These are phyloP conservation scores for Talaromyces funiculosus DNA, from an alignment of 2,329 filamentous ascomycete species.

Conservation along the genomic window DNA sequence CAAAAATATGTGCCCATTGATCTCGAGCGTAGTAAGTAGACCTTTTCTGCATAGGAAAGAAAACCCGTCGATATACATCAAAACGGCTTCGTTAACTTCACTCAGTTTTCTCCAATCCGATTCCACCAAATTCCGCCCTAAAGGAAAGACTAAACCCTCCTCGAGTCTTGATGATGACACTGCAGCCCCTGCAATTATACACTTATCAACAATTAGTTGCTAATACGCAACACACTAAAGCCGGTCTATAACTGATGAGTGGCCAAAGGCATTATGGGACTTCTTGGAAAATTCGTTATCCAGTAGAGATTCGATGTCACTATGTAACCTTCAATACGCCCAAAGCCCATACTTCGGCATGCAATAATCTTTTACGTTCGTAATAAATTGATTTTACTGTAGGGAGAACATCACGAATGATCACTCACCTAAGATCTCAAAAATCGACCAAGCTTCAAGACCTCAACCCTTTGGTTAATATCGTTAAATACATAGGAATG, in stretches of 20 bases:
- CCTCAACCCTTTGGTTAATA: neutral
- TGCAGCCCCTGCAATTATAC: neutral
- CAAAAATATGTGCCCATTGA: no score
- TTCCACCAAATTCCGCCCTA: neutral
- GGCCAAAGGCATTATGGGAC: no score
- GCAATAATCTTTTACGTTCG: no score
- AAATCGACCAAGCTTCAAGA: neutral
- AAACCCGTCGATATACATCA: neutral
- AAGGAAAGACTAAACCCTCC: neutral
- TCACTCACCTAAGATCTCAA: neutral
- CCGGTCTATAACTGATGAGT: no score
- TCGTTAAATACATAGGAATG: neutral
- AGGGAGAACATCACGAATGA: neutral
- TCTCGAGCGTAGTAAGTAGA: neutral
- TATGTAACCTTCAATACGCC: no score
- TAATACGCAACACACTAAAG: no score
- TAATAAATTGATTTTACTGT: no score
- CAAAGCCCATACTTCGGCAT: no score
- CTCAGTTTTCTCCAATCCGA: neutral
- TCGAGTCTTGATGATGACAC: neutral
- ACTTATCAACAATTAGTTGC: neutral
- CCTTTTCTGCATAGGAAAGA: no score
- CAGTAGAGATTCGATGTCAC: no score
- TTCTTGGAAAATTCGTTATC: no score
- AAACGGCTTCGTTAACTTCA: neutral